A percentile compares a stretch with the other conserved stretches of the same genome.
Evolutionary conservation across 2,329 filamentous ascomycete genomes (phyloP).

Genomic region (Beauveria asiatica): DNA sequence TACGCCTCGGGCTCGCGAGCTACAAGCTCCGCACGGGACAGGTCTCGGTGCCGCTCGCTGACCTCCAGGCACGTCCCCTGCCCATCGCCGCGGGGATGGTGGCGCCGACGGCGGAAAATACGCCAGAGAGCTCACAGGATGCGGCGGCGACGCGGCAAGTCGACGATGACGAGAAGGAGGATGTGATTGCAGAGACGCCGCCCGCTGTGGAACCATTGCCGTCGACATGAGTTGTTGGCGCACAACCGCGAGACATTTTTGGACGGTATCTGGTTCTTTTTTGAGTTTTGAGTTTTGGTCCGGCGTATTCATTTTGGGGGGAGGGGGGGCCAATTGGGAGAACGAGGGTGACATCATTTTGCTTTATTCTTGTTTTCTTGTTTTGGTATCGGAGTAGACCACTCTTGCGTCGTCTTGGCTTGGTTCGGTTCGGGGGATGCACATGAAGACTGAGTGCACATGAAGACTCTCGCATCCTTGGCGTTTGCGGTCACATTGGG

Average conservation of each 20-base stretch:
- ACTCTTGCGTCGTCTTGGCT: too few species aligned
- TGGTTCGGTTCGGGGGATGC: too few species aligned
- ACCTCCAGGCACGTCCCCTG: conserved; percentile 38
- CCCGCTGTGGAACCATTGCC: neutral
- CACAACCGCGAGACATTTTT: neutral
- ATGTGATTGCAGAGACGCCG: conserved; percentile 35
- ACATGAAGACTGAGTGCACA: too few species aligned
- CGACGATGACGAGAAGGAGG: conserved; percentile 19
- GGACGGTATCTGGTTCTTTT: neutral
- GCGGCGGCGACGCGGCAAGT: conserved; percentile 8
- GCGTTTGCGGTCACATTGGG: too few species aligned
- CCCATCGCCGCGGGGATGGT: conserved; percentile 19
- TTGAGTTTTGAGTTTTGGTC: neutral
- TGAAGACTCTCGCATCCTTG: too few species aligned
- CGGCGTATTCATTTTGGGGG: neutral
- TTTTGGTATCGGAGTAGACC: too few species aligned
- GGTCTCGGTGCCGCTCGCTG: conserved; percentile 53
- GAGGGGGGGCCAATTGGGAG: too few species aligned
- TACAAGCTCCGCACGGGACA: conserved; percentile 73
- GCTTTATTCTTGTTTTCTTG: neutral
- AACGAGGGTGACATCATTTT: neutral
- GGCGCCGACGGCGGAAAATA: conserved; percentile 15
- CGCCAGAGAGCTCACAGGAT: conserved; percentile 10
- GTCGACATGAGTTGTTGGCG: too few species aligned
- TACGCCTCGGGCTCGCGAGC: conserved; percentile 61